Evolutionary conservation across 345 rosid genomes (phyloP).

Genomic region (Nasturtium officinale): DNA sequence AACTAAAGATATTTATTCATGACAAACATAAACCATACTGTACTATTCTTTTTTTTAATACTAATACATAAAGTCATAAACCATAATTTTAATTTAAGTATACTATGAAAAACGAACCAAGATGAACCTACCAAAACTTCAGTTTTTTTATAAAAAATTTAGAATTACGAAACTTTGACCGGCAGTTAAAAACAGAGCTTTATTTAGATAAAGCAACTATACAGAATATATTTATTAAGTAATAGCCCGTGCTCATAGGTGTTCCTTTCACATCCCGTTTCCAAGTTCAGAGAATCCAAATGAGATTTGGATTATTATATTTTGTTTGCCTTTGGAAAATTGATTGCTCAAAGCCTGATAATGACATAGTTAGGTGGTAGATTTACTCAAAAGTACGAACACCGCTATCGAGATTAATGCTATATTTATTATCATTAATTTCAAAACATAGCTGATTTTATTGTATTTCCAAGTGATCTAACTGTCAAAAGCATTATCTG

Average conservation of each 20-base stretch:
- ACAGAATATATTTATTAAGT: neutral
- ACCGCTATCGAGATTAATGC: constrained; percentile 28
- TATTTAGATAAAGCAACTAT: neutral
- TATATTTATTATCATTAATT: neutral
- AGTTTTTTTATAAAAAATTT: neutral
- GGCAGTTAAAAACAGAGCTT: neutral
- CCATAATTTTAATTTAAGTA: neutral
- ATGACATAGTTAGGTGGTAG: constrained; percentile 35
- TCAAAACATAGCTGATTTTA: neutral
- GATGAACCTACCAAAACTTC: neutral
- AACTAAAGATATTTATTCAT: neutral
- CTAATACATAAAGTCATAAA: too few species aligned
- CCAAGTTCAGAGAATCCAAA: constrained; percentile 36
- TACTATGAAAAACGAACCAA: neutral
- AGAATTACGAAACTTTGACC: constrained; percentile 5
- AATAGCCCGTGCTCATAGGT: constrained; percentile 20
- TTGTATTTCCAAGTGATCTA: neutral
- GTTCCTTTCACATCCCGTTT: constrained; percentile 27
- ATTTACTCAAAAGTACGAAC: constrained; percentile 13
- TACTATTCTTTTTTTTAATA: too few species aligned
- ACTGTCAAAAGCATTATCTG: neutral
- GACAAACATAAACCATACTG: too few species aligned
- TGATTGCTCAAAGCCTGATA: constrained; percentile 27
- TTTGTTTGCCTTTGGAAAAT: neutral
- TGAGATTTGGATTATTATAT: constrained; percentile 6